Evolutionary conservation across 768 basidiomycete genomes (phyloP).

Genomic region (Leccinellum albellum): DNA sequence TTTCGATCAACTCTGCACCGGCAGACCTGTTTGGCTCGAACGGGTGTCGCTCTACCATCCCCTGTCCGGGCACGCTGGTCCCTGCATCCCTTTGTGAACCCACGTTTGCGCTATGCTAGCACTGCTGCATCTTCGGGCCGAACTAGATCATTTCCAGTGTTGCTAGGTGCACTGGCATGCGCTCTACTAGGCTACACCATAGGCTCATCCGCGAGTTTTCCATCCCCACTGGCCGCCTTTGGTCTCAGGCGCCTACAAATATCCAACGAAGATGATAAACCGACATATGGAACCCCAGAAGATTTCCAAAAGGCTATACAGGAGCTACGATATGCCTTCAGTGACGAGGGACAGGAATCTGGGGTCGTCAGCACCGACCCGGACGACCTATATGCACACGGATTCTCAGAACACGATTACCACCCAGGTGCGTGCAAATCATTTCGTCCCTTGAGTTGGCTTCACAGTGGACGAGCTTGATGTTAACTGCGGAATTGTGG

Average conservation of each 20-base stretch:
- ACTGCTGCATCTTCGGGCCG: background rate
- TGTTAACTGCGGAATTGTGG: background rate
- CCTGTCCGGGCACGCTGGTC: background rate
- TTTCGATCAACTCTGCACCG: constrained; percentile 10
- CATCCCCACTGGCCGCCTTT: constrained; percentile 6
- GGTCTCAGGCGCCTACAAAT: background rate
- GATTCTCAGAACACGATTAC: constrained; percentile 50
- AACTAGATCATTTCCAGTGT: constrained; percentile 1
- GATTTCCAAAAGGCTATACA: constrained; percentile 54
- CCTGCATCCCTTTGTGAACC: background rate
- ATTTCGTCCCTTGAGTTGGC: background rate
- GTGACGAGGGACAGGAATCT: background rate
- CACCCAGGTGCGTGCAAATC: constrained; percentile 40
- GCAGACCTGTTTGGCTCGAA: background rate
- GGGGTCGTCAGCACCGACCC: constrained; percentile 45
- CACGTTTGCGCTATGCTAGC: constrained; percentile 12
- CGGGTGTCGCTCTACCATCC: background rate
- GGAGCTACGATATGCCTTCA: constrained; percentile 43
- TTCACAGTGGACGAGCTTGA: no score
- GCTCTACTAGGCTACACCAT: constrained; percentile 23
- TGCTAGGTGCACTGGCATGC: constrained; percentile 20
- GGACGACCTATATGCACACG: constrained; percentile 51
- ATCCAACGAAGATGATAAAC: constrained; percentile 11
- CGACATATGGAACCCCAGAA: constrained; percentile 45
- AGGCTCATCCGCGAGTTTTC: constrained; percentile 8